Conservation (phyloP, 2,329 filamentous ascomycete species). For the Epichloe glyceriae region DNA sequence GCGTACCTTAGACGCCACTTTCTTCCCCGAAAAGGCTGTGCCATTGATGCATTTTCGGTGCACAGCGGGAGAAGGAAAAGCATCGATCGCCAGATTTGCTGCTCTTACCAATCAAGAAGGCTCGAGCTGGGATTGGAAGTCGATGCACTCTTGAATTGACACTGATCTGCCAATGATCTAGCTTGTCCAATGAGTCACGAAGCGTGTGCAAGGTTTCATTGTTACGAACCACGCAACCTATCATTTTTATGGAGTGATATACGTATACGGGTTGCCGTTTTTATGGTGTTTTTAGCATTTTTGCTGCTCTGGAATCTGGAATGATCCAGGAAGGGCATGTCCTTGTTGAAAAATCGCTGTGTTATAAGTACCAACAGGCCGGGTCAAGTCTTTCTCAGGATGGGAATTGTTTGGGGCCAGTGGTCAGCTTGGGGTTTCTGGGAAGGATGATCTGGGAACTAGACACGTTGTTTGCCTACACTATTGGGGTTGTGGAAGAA, state of each 20-base stretch:
- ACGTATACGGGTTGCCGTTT: neutral
- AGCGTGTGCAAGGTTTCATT: neutral
- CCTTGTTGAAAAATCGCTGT: neutral
- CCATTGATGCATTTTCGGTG: neutral
- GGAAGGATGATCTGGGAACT: neutral
- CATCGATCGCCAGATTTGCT: neutral
- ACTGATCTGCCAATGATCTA: neutral
- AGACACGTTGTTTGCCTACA: neutral
- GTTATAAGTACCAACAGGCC: conserved; percentile 1
- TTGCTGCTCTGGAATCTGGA: neutral
- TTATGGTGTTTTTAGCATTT: neutral
- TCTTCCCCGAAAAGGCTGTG: neutral
- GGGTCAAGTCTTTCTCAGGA: neutral
- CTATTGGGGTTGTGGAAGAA: neutral
- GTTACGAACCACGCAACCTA: neutral
- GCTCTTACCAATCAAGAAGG: neutral
- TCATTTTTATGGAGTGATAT: neutral
- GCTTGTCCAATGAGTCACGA: neutral
- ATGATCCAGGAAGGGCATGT: neutral
- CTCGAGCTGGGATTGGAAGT: neutral
- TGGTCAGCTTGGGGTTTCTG: neutral
- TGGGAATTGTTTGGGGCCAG: neutral
- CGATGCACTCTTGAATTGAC: neutral
- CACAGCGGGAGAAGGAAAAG: neutral
- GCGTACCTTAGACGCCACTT: conserved; percentile 13